phyloP scores from a whole-genome alignment of 1,284 basidiomycete genomes.

The Xerocomus cyaneibrunnescens region DNA sequence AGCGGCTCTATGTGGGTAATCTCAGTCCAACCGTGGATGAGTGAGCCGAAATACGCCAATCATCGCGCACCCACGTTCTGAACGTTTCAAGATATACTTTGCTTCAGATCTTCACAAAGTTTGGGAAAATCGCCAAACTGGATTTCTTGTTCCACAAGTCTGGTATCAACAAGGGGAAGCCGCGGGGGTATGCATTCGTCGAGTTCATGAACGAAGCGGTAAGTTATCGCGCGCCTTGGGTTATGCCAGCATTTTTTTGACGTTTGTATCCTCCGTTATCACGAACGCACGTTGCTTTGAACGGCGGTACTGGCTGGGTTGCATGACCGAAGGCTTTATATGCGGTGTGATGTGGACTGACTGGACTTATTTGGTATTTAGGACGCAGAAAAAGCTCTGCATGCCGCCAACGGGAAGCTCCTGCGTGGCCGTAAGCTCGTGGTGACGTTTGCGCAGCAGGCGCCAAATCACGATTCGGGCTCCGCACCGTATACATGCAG shows the following conservation, averaged over 20 bases:
- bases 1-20: slow-evolving; percentile 91
- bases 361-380: slow-evolving; percentile 36
- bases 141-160: slow-evolving; percentile 96
- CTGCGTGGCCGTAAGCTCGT: slow-evolving; percentile 84
- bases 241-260: slow-evolving; percentile 27
- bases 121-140: slow-evolving; percentile 88
- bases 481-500: slow-evolving; percentile 28
- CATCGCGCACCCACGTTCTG: slow-evolving; percentile 5
- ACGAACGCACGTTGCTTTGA: slow-evolving; percentile 60
- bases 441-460: slow-evolving; percentile 89
- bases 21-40: slow-evolving; percentile 88
- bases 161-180: slow-evolving; percentile 86
- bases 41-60: slow-evolving; percentile 45
- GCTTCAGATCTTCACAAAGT: slow-evolving; percentile 87
- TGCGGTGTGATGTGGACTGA: slow-evolving; percentile 19
- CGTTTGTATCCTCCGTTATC: slow-evolving; percentile 23
- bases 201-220: slow-evolving; percentile 82
- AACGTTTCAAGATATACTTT: slow-evolving; percentile 67
- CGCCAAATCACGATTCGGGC: slow-evolving; percentile 48
- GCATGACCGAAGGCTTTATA: slow-evolving; percentile 22
- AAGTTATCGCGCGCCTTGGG: slow-evolving; percentile 42
- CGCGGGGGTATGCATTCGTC: slow-evolving; percentile 93
- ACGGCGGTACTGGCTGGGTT: slow-evolving; percentile 19
- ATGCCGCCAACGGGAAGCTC: slow-evolving; percentile 75
- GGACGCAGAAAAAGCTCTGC: slow-evolving; percentile 85